A percentile compares a stretch with the other conserved stretches of the same genome.
These are phyloP conservation scores for Taphrina pruni DNA, from an alignment of 1,139 yeast species.

Conservation along the genomic window DNA sequence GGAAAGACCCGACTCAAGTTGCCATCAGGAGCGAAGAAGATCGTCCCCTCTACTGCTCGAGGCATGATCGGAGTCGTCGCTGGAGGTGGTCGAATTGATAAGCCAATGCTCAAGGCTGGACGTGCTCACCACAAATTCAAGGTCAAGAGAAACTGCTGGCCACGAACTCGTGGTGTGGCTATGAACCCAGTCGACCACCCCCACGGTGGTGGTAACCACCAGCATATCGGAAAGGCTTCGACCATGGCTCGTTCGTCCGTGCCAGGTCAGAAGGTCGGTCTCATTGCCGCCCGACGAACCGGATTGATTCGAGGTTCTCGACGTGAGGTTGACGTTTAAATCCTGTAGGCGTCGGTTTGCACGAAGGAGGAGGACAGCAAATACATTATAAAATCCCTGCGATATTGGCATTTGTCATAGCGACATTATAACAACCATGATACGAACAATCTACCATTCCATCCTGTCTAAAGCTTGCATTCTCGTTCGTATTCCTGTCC, in stretches of 20 bases:
- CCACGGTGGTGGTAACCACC: constrained; percentile 99
- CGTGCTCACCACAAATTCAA: constrained; percentile 99
- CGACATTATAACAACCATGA: constrained; percentile 1
- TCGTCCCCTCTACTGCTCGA: constrained; percentile 93
- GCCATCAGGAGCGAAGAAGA: constrained; percentile 98
- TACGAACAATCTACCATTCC: constrained; percentile 11
- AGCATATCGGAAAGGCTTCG: constrained; percentile 88
- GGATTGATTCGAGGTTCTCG: constrained; percentile 99
- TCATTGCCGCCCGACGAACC: constrained; percentile 99
- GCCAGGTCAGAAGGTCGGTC: constrained; percentile 99
- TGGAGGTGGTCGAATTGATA: constrained; percentile 99
- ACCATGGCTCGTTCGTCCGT: constrained; percentile 99
- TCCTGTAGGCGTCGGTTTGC: background rate
- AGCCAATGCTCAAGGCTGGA: constrained; percentile 99
- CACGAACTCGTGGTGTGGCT: constrained; percentile 99
- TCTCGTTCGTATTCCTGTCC: background rate
- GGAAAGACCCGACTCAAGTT: constrained; percentile 98
- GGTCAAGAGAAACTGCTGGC: constrained; percentile 99
- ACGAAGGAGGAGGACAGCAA: background rate
- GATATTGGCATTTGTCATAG: constrained; percentile 14
- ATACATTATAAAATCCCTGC: constrained; percentile 2
- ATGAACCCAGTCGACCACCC: constrained; percentile 99
- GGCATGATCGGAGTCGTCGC: constrained; percentile 99
- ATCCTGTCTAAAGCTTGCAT: background rate
- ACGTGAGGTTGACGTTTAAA: constrained; percentile 74